Evolutionary conservation across 768 basidiomycete species (phyloP).

Genomic region (Tulasnella sp.): DNA sequence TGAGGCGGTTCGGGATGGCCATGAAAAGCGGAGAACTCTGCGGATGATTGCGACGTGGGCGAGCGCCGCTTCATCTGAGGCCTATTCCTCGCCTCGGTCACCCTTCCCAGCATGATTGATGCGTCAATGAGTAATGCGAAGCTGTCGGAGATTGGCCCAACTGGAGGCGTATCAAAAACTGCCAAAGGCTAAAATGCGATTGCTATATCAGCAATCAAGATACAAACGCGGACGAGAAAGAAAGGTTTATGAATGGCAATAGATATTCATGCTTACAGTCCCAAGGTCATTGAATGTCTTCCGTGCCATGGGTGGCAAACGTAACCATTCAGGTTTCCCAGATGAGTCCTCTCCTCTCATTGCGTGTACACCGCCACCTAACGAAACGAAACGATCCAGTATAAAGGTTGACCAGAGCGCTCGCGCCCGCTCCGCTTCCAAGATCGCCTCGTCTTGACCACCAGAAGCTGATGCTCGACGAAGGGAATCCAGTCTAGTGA

Average conservation of each 20-base stretch:
- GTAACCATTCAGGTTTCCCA: background rate
- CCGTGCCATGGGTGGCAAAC: too few relatives aligned
- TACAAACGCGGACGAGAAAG: too few relatives aligned
- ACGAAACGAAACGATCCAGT: slow-evolving; percentile 7
- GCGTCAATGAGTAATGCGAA: slow-evolving; percentile 5
- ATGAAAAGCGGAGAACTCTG: background rate
- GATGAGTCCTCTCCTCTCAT: slow-evolving; percentile 3
- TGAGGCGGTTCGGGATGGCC: background rate
- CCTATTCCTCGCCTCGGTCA: slow-evolving; percentile 1
- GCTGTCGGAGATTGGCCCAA: background rate
- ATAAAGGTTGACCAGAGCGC: slow-evolving; percentile 13
- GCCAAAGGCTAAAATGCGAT: too few relatives aligned
- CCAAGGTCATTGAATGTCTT: slow-evolving; percentile 6
- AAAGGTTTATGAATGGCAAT: too few relatives aligned
- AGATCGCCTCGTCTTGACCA: background rate
- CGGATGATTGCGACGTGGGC: background rate
- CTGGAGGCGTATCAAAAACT: too few relatives aligned
- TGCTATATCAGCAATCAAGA: too few relatives aligned
- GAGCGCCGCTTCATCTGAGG: background rate
- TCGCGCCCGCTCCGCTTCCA: slow-evolving; percentile 2
- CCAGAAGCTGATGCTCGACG: background rate
- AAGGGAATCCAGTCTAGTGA: background rate
- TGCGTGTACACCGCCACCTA: background rate
- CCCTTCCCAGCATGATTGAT: slow-evolving; percentile 1
- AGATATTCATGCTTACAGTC: background rate